Percentiles rank a stretch among this genome's conserved stretches.
Conservation (phyloP, 2,329 filamentous ascomycete species). For the Fusarium succisae region DNA sequence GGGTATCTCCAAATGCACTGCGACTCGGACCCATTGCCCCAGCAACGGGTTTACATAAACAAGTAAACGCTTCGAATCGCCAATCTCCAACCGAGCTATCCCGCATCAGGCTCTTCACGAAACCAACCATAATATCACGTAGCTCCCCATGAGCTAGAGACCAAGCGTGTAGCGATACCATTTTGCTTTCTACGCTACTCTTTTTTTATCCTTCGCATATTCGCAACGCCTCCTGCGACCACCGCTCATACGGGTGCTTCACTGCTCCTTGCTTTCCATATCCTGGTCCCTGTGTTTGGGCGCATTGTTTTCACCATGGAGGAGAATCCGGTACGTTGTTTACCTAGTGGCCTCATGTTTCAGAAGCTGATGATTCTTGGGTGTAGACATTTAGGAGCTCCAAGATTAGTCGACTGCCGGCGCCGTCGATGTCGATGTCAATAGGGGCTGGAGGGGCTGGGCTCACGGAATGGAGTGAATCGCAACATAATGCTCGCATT, state of each 20-base stretch:
- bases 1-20: slow-evolving; percentile 1
- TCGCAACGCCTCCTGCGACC: slow-evolving; percentile 42
- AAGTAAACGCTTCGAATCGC: slow-evolving; percentile 37
- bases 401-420: slow-evolving; percentile 47
- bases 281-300: slow-evolving; percentile 38
- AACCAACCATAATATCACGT: slow-evolving; percentile 38
- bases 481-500: slow-evolving; percentile 66
- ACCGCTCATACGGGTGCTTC: slow-evolving; percentile 45
- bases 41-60: slow-evolving; percentile 38
- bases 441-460: slow-evolving; percentile 47
- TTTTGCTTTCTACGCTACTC: slow-evolving; percentile 7
- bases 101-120: slow-evolving; percentile 30
- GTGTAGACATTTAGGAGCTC: slow-evolving; percentile 43
- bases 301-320: slow-evolving; percentile 45
- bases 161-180: slow-evolving; percentile 5
- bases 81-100: slow-evolving; percentile 40
- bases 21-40: slow-evolving; percentile 16
- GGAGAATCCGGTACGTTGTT: slow-evolving; percentile 44
- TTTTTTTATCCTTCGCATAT: slow-evolving; percentile 7
- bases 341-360: background rate
- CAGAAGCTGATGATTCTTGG: slow-evolving; percentile 8
- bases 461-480: slow-evolving; percentile 66
- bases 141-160: slow-evolving; percentile 31
- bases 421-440: slow-evolving; percentile 37
- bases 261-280: slow-evolving; percentile 50